Evolutionary conservation across 768 basidiomycete species (phyloP).

Genomic region (Leccinellum luteum): DNA sequence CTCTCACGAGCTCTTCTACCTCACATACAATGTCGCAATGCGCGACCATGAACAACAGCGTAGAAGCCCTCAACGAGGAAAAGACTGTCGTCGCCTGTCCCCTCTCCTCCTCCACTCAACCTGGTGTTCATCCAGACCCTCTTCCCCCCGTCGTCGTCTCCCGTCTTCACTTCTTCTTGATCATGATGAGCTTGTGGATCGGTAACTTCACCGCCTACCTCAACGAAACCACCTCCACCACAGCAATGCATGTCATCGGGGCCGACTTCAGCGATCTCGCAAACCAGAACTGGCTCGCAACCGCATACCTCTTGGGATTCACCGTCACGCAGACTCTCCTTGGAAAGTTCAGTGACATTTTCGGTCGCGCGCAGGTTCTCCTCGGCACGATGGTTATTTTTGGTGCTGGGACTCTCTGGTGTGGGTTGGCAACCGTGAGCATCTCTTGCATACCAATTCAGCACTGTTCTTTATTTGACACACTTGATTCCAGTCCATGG

Average conservation of each 20-base stretch:
- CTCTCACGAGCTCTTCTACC: conserved; percentile 28
- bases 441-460: background rate
- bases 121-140: background rate
- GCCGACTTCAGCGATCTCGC: conserved; percentile 29
- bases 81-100: conserved; percentile 15
- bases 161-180: conserved; percentile 30
- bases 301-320: conserved; percentile 34
- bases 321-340: conserved; percentile 36
- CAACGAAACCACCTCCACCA: conserved; percentile 34
- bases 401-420: conserved; percentile 34
- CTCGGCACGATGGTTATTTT: conserved; percentile 37
- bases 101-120: background rate
- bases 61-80: conserved; percentile 23
- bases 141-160: conserved; percentile 29
- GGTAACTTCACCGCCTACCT: conserved; percentile 37
- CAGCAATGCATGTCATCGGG: conserved; percentile 36
- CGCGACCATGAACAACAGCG: conserved; percentile 30
- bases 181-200: conserved; percentile 34
- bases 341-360: conserved; percentile 35
- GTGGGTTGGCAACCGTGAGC: conserved; percentile 31
- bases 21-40: conserved; percentile 32
- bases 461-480: conserved; percentile 5
- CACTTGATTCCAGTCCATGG: conserved; percentile 28
- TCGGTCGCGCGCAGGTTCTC: conserved; percentile 33
- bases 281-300: conserved; percentile 36